Base-by-base conservation (phyloP, 2,329 filamentous ascomycete species). In the Xylariaceae sp. region DNA sequence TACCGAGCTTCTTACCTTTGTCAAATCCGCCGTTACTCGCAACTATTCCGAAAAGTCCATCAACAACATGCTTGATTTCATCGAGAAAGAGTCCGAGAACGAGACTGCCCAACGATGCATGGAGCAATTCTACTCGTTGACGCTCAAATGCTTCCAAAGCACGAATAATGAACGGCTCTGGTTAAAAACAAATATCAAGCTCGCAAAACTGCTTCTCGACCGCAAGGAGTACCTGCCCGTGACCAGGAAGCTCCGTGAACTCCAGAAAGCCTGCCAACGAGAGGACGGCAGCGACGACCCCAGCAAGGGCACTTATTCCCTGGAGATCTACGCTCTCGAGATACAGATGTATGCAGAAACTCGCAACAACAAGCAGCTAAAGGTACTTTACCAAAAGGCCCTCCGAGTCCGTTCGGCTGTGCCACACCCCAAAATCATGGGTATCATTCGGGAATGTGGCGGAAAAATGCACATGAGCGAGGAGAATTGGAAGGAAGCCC, bases 391-490 rank as follows among this genome's bases (percentile, higher is more conserved):
- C 72, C 88, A 96, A 70, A 87, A 88, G 58, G 94, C 94, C 4
- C 80, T 99, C 48, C 88, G 88, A 61, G 92, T 99, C 52, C 87
- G 90, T 59, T 97, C 94, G n/a, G 94, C 94, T 0, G 94, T 99
- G 9, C 92, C 94, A 40, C 94, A 99, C 73, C 94, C 94, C 56
- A 95, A 96, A 74, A 96, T 99, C 70, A 96, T 97, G 90, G 94
- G 94, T 50, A 92, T 99, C 70, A 99, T 99, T 68, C 87, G 92
- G 52, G 94, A 99, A 75, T 99, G 94, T 70, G 94, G 94, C 66
- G 94, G 94, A 65, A 99, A 99, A 78, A 99, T 99, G 94, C 91
- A 97, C 76, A 97, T 99, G 94, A 94, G 89, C 71, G 94, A 99
- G 78, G 94, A 97, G 75, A 97, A 97, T 71, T 99, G 94, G 94